Conservation (phyloP, 1,284 basidiomycete species). For the Malassezia slooffiae region DNA sequence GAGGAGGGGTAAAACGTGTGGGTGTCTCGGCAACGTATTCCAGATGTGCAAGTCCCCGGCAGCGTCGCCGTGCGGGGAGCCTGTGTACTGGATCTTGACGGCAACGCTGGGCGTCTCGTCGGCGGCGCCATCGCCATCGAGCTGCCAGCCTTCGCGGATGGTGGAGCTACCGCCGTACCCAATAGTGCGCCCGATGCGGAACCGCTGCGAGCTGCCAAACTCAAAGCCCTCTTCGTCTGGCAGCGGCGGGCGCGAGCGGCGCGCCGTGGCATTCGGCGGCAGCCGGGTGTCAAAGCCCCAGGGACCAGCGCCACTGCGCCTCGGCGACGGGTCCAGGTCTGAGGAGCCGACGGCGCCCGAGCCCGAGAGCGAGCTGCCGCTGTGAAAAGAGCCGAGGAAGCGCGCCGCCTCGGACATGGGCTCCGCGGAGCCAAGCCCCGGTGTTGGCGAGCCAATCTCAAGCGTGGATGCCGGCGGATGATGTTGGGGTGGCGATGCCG, state of each 20-base stretch:
- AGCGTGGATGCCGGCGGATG: too few relatives aligned
- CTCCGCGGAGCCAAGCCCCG: too few relatives aligned
- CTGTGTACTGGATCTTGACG: conserved; percentile 1
- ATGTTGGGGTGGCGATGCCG: too few relatives aligned
- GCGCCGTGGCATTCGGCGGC: not conserved
- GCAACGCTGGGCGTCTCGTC: not conserved
- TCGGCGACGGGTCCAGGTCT: too few relatives aligned
- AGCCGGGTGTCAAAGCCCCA: not conserved
- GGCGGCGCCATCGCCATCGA: not conserved
- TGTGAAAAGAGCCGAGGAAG: too few relatives aligned
- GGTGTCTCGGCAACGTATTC: conserved; percentile 4
- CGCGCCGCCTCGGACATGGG: too few relatives aligned
- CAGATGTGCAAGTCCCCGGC: conserved; percentile 1
- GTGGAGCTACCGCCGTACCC: conserved; percentile 4
- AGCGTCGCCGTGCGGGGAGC: not conserved
- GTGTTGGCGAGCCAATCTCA: too few relatives aligned
- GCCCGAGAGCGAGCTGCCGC: too few relatives aligned
- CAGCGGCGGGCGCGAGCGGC: not conserved
- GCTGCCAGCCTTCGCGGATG: not conserved
- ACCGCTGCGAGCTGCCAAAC: not conserved
- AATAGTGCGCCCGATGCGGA: conserved; percentile 4
- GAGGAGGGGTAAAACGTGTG: conserved; percentile 1
- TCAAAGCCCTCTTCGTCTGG: conserved; percentile 6
- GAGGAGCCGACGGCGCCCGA: too few relatives aligned
- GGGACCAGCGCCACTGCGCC: too few relatives aligned